A percentile compares a stretch with the other conserved stretches of the same genome.
Conservation (phyloP, 1,284 basidiomycete species). For the Limonomyces culmigenus region DNA sequence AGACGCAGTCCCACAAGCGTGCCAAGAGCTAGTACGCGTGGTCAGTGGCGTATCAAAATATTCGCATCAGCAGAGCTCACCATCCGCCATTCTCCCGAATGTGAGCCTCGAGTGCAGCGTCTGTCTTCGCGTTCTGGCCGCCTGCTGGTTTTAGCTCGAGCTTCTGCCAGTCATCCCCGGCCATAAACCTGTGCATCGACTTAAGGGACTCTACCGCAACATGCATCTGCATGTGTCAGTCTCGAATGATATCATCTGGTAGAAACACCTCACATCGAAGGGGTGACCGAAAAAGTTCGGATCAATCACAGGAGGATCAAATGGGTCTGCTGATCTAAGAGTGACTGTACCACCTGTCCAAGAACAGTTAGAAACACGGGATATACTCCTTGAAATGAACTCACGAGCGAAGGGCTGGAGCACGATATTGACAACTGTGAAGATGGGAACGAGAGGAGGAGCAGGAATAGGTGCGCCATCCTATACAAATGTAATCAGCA, state of each 20-base stretch:
- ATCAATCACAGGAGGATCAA: conserved; percentile 11
- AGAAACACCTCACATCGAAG: conserved; percentile 5
- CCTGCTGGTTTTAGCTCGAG: conserved; percentile 7
- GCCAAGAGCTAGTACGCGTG: background rate
- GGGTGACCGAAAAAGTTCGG: conserved; percentile 12
- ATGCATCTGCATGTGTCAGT: background rate
- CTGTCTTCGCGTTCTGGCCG: conserved; percentile 5
- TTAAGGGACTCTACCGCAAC: background rate
- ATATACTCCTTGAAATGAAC: background rate
- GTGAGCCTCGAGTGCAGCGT: conserved; percentile 8
- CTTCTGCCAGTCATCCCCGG: conserved; percentile 7
- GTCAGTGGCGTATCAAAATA: no score
- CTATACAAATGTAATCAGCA: background rate
- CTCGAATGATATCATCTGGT: conserved; percentile 3
- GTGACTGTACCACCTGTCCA: conserved; percentile 6
- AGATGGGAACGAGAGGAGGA: conserved; percentile 1
- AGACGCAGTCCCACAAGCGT: background rate
- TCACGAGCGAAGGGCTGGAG: conserved; percentile 2
- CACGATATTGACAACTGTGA: conserved; percentile 2
- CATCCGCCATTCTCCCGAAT: conserved; percentile 3
- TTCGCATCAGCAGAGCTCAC: background rate
- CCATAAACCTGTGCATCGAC: conserved; percentile 4
- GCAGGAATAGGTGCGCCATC: conserved; percentile 1
- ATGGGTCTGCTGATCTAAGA: conserved; percentile 11
- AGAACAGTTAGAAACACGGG: background rate